Percentiles rank a stretch among this genome's conserved stretches.
Evolutionary conservation across 768 basidiomycete genomes (phyloP).

Genomic region (Chalciporus sphaerocephalus): DNA sequence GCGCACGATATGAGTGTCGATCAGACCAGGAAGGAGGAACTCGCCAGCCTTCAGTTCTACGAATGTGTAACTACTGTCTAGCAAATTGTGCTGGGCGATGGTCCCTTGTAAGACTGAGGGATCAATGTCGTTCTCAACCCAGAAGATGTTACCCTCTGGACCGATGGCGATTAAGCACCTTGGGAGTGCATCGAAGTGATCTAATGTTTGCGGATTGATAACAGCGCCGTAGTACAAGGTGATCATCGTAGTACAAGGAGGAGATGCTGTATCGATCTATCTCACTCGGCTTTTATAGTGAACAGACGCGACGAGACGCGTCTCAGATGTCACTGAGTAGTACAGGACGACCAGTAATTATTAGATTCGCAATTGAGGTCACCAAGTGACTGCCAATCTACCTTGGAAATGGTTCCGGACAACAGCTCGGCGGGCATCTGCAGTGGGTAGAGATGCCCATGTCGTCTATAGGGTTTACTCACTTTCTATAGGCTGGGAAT

Average conservation of each 20-base stretch:
- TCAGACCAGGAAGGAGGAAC: slow-evolving; percentile 82
- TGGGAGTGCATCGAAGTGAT: slow-evolving; percentile 43
- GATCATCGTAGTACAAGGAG: slow-evolving; percentile 9
- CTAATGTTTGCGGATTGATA: slow-evolving; percentile 48
- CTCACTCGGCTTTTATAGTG: background rate
- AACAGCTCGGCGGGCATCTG: too few relatives aligned
- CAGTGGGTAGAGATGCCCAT: too few relatives aligned
- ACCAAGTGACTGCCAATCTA: too few relatives aligned
- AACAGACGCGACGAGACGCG: background rate
- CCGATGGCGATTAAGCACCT: slow-evolving; percentile 53
- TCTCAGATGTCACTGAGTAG: too few relatives aligned
- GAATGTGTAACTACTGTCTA: slow-evolving; percentile 32
- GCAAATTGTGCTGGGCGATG: slow-evolving; percentile 48
- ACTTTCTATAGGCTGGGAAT: too few relatives aligned
- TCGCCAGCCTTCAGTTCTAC: slow-evolving; percentile 46
- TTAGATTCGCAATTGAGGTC: too few relatives aligned
- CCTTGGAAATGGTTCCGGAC: too few relatives aligned
- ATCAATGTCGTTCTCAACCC: slow-evolving; percentile 61
- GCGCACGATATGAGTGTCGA: slow-evolving; percentile 89
- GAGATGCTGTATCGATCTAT: background rate
- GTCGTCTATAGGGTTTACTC: too few relatives aligned
- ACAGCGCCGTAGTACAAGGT: slow-evolving; percentile 55
- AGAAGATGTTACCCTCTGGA: slow-evolving; percentile 55
- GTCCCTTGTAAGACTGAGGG: slow-evolving; percentile 44
- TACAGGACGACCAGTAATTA: too few relatives aligned